Base-by-base conservation (phyloP, 257 asterid species). In the Solanum corneliomulleri region DNA sequence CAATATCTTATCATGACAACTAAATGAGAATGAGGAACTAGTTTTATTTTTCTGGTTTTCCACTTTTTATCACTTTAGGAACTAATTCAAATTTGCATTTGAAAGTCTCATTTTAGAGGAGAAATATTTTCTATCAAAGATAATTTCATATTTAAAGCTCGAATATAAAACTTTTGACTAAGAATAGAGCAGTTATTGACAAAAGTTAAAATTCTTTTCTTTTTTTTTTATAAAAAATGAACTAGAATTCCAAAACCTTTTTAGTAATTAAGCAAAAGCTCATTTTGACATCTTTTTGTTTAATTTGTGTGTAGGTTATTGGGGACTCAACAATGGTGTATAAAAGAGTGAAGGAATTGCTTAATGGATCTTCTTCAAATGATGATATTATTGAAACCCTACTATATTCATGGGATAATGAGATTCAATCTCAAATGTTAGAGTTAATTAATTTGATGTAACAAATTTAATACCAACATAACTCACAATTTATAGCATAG, bases 381-480 rank as follows among this genome's bases (percentile, higher is more conserved):
- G 83, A 42, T 14, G 89, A 81, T 86, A 84, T 81, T 25, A 86
- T 78, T 77, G 94, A 91, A 88, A 87, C 92, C 74, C 71, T 88
- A 35, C 56, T 85, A 9, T 45, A 62, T 47, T 81, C 86, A 47
- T 93, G 92, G 92, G 93, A 93, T 83, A 85, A 84, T n/a, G 90
- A 85, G 62, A 89, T 89, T 16, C 88, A 90, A 76, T 86, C 91
- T 11, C 72, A 89, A 81, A 29, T 84, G 27, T 85, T 90, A 87
- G 88, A 27, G 12, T 88, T 84, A 69, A 89, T 74, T 74, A 69
- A 89, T 11, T 74, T 74, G 81, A 35, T 35, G 9, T 72, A 70
- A 70, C 0, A 70, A 0, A 70, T 31, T 70, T 70, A 70, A 0
- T 31, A 70, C 0, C 13, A 16, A 9, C n/a, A 31, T 31, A 70